Evolutionary conservation across 192 early-diverging fungal species (phyloP).

Genomic region (Coemansia sp.): DNA sequence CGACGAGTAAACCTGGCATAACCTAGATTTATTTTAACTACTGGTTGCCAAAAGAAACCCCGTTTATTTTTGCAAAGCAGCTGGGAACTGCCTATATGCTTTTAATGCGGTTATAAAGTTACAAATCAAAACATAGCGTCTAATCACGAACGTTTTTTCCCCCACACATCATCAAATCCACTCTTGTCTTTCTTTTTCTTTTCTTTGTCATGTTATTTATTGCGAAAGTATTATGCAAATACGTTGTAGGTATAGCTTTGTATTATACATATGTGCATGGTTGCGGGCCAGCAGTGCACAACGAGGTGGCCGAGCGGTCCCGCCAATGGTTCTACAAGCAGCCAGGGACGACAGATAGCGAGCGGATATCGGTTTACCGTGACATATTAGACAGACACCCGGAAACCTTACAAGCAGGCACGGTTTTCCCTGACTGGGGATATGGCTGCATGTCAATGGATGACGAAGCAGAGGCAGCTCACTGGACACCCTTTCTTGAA

Average conservation of each 20-base stretch:
- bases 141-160: no score
- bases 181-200: not conserved
- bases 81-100: no score
- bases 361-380: slow-evolving; percentile 11
- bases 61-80: no score
- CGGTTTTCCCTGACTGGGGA: slow-evolving; percentile 53
- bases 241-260: not conserved
- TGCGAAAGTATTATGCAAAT: not conserved
- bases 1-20: no score
- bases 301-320: slow-evolving; percentile 50
- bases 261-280: slow-evolving; percentile 10
- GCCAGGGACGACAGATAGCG: not conserved
- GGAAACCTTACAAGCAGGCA: slow-evolving; percentile 38
- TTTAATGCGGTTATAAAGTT: no score
- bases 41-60: no score
- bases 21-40: no score
- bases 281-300: slow-evolving; percentile 53
- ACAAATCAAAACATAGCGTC: no score
- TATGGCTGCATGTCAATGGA: slow-evolving; percentile 53
- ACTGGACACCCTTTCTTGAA: slow-evolving; percentile 53
- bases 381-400: slow-evolving; percentile 39
- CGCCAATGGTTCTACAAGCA: slow-evolving; percentile 40
- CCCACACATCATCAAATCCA: not conserved
- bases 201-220: not conserved
- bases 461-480: slow-evolving; percentile 46